Conservation (phyloP, 1,139 yeast genomes). For the Candida gigantensis region DNA sequence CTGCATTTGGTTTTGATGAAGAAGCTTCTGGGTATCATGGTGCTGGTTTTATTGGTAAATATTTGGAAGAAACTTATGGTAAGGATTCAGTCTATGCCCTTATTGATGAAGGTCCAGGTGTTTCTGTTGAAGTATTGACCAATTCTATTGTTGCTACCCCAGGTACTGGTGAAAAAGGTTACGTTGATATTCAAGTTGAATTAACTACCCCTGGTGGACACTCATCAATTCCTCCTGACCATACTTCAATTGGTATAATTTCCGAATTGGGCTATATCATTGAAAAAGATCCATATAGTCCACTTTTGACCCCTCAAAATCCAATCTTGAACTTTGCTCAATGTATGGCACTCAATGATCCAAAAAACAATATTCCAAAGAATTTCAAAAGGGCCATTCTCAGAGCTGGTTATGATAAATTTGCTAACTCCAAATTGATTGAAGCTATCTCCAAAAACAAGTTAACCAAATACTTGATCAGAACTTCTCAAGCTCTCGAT, state of each 20-base stretch:
- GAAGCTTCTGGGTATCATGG: conserved; percentile 40
- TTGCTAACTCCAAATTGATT: conserved; percentile 32
- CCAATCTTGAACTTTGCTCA: conserved; percentile 36
- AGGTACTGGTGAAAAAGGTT: conserved; percentile 46
- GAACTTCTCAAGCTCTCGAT: conserved; percentile 42
- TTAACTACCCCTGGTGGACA: conserved; percentile 49
- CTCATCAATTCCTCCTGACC: conserved; percentile 48
- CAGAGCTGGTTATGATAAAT: conserved; percentile 34
- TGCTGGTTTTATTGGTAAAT: conserved; percentile 31
- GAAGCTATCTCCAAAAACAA: conserved; percentile 18
- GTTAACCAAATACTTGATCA: conserved; percentile 28
- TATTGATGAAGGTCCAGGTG: conserved; percentile 46
- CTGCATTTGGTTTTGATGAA: conserved; percentile 49
- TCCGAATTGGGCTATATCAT: conserved; percentile 41
- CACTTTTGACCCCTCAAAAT: conserved; percentile 33
- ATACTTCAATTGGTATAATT: conserved; percentile 46
- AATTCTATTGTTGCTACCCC: conserved; percentile 39
- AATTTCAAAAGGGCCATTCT: conserved; percentile 28
- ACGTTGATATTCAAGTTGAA: conserved; percentile 32
- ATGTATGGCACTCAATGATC: conserved; percentile 39
- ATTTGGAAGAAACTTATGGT: conserved; percentile 35
- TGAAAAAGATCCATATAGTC: conserved; percentile 38
- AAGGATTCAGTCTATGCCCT: conserved; percentile 39
- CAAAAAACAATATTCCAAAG: conserved; percentile 21
- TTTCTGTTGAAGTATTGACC: conserved; percentile 26